Percentiles rank a stretch among this genome's conserved stretches.
Conservation (phyloP, 139 green algal species). For the Micractinium sp. region DNA sequence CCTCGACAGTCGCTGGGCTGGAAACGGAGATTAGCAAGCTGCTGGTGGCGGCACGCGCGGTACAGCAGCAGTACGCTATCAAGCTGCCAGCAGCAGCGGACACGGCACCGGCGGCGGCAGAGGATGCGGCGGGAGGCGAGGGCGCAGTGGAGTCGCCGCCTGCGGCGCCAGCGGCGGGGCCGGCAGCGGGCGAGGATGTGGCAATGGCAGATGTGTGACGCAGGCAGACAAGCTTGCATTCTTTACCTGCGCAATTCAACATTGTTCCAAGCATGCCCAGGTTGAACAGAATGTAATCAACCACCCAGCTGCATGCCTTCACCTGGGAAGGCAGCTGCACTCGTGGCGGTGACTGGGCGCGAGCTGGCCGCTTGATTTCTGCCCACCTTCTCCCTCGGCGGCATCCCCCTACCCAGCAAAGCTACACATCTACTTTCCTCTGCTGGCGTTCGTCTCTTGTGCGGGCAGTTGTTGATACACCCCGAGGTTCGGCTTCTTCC, state of each 20-base stretch:
- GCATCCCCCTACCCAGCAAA: too few relatives aligned
- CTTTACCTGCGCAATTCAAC: not conserved
- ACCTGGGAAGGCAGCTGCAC: too few relatives aligned
- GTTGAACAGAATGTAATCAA: too few relatives aligned
- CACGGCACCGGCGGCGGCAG: not conserved
- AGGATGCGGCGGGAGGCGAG: not conserved
- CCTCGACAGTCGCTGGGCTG: slow-evolving; percentile 14
- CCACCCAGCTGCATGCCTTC: too few relatives aligned
- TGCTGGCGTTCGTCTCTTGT: too few relatives aligned
- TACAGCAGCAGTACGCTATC: slow-evolving; percentile 37
- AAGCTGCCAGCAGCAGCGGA: not conserved
- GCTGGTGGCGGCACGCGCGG: slow-evolving; percentile 18
- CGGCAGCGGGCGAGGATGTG: not conserved
- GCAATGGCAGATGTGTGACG: slow-evolving; percentile 7
- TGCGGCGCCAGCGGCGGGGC: not conserved
- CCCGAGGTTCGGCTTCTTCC: too few relatives aligned
- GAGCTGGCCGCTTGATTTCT: too few relatives aligned
- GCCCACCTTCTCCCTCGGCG: too few relatives aligned
- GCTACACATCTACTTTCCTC: too few relatives aligned
- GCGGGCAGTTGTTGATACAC: too few relatives aligned
- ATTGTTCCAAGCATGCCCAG: too few relatives aligned
- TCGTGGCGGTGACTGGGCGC: too few relatives aligned
- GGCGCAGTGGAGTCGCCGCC: not conserved
- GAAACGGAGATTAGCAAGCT: slow-evolving; percentile 40
- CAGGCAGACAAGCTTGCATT: not conserved